Base-by-base conservation (phyloP, 2,329 filamentous ascomycete genomes). In the Aspergillus tanneri region DNA sequence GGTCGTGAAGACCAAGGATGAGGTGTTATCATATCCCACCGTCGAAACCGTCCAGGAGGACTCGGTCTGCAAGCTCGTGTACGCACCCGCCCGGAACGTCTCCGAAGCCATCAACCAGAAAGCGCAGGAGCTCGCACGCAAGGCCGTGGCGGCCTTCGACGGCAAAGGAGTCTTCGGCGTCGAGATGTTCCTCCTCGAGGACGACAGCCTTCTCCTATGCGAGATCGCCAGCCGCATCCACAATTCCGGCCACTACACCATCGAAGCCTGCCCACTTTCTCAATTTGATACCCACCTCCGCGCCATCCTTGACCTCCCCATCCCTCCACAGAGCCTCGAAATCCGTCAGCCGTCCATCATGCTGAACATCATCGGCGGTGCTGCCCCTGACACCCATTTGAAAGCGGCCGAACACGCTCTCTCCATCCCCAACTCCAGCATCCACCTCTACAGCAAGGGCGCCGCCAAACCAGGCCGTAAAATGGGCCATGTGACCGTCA, bases 31-130 rank as follows among this genome's bases (percentile, higher is more conserved):
- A 4, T 97, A 93, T 65, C 91, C 93, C 0, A 87, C 86, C 0
- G 91, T 96, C 2, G 93, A 99, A 75, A 97, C 92, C 1, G 81
- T 97, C 23, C 93, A 99, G 61, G 89, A 96, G 70, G 88, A 97
- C 69, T 93, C 85, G 64, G 90, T 99, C 60, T 97, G 93, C 80
- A 93, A 95, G 60, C 85, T 91, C 56, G 89, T 92, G 2, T 96
- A 91, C 65, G 85, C 86, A 43, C 93, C 93, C 2, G 88, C 92
- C 1, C 81, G 91, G 28, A 78, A 81, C 5, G 84, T 95, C 3
- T 76, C 83, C 1, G 72, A 77, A 1, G 70, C 76, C 1, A 77
- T 87, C 30, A 80, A 81, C 52, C 70, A 82, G 55, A 74, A 81
- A 60, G 91, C 91, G 0, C 85, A 90, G 64, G 79, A 84, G 34